Conservation (phyloP, 495 filamentous ascomycete genomes). For the Thermochaetoides thermophila region DNA sequence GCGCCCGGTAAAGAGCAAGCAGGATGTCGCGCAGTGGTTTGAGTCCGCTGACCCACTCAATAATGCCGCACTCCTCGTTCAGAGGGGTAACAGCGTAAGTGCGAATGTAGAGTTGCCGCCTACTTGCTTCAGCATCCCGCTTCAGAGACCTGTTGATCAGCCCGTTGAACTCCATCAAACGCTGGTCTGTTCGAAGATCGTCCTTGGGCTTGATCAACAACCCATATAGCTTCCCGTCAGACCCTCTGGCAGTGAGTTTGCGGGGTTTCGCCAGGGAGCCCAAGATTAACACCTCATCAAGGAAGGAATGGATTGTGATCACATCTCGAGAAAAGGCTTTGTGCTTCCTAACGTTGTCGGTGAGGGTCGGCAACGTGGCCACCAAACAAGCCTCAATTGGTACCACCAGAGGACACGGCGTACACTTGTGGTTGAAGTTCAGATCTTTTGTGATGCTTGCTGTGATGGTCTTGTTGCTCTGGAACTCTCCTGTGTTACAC, state of each 20-base stretch:
- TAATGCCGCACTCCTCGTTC: constrained; percentile 94
- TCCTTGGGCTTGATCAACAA: constrained; percentile 96
- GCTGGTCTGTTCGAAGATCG: constrained; percentile 89
- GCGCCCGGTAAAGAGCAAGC: constrained; percentile 57
- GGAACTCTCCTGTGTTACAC: constrained; percentile 61
- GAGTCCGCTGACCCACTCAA: constrained; percentile 98
- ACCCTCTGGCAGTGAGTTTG: constrained; percentile 75
- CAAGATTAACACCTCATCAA: constrained; percentile 77
- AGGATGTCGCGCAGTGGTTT: constrained; percentile 89
- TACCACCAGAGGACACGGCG: constrained; percentile 72
- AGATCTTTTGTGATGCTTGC: constrained; percentile 63
- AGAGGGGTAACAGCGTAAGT: constrained; percentile 93
- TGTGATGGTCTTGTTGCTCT: constrained; percentile 43
- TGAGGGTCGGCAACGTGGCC: constrained; percentile 61
- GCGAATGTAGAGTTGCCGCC: constrained; percentile 71
- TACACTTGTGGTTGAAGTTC: constrained; percentile 67
- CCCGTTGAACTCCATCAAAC: constrained; percentile 96
- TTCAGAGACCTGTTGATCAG: constrained; percentile 94
- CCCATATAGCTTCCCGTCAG: constrained; percentile 74
- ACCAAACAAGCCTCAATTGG: constrained; percentile 76
- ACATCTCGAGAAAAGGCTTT: constrained; percentile 59
- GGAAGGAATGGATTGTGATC: constrained; percentile 44
- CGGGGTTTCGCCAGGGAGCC: constrained; percentile 84
- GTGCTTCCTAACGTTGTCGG: constrained; percentile 57
- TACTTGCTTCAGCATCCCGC: constrained; percentile 76